Evolutionary conservation across 2,329 filamentous ascomycete species (phyloP), one percentile per base, ranked within the genome.

Genomic region (Chaetomiaceae sp.): DNA sequence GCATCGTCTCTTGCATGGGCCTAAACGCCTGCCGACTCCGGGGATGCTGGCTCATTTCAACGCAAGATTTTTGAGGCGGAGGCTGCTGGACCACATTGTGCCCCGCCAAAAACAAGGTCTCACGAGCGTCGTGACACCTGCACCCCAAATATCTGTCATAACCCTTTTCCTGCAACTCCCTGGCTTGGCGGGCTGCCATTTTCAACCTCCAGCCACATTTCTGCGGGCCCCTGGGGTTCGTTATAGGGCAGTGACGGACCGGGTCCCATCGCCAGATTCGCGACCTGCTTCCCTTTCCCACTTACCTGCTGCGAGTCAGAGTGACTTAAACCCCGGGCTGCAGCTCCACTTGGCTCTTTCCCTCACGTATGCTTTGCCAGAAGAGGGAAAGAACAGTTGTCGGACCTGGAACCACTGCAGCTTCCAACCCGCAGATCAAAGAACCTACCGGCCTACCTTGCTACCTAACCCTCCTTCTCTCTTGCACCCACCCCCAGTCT

Each of bases 121-220:
- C 46, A 53, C 55, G 42, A 36, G 18, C 34, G 45, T 44, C 16
- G 58, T 61, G 54, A 50, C 58, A 56, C 53, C 56, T 55, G 45
- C 57, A 53, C 34, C 34, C 44, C 52, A 34, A 51, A 37, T 37
- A 20, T 38, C 27, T 34, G 5, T 47, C 21, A 29, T 20, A 10
- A 23, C n/a, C 18, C 23, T n/a, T 30, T 18, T 38, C 30, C 27
- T 46, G 30, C 42, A 16, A 27, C 14, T 23, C 33, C 25, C 41
- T 45, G 47, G 37, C 52, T 50, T 50, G 42, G 51, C 51, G 25
- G 43, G 30, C 21, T 23, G 7, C 37, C 43, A 52, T 53, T 56
- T 54, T 54, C 40, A 11, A 18, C 10, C 18, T 18, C 25, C 23
- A 16, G 21, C 43, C 51, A 44, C 51, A 45, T 36, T 52, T 42